Percentiles rank a stretch among this genome's conserved stretches.
Evolutionary conservation across 2,329 filamentous ascomycete species (phyloP).

Genomic region (Dothiorella sarmentorum): DNA sequence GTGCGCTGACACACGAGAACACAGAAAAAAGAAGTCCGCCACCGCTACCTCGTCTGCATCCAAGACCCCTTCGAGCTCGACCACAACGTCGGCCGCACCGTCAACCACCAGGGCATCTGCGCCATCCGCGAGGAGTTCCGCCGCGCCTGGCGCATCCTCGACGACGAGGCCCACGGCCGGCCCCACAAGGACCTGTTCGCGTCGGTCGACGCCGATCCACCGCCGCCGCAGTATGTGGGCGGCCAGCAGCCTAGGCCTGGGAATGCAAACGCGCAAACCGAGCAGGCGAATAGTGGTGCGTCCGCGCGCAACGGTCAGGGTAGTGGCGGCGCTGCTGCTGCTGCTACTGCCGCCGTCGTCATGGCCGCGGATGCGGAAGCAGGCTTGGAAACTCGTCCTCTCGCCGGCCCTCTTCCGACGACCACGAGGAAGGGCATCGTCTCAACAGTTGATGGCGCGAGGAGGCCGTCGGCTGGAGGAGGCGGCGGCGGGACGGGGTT

Average conservation of each 20-base stretch:
- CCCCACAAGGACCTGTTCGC: constrained; percentile 13
- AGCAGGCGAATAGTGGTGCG: too few species aligned
- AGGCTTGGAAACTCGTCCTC: not conserved
- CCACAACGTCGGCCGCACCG: constrained; percentile 84
- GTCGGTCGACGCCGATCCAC: constrained; percentile 8
- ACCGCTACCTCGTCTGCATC: constrained; percentile 82
- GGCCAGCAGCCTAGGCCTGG: not conserved
- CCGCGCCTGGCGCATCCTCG: constrained; percentile 65
- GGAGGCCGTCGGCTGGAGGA: not conserved
- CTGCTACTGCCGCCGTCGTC: too few species aligned
- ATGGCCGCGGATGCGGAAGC: not conserved
- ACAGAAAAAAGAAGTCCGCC: constrained; percentile 62
- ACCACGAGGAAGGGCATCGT: not conserved
- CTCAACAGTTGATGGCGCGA: not conserved
- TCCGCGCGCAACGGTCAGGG: too few species aligned
- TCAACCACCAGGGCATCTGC: constrained; percentile 77
- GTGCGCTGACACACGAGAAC: not conserved
- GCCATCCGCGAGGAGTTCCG: constrained; percentile 82
- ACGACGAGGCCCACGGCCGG: not conserved
- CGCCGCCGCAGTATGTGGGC: constrained; percentile 9
- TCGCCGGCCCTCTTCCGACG: too few species aligned
- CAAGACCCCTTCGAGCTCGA: constrained; percentile 88
- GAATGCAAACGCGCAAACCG: too few species aligned
- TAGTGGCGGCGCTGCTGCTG: too few species aligned
- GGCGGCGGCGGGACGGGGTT: not conserved